Percentiles rank a stretch among this genome's conserved stretches.
Conservation (phyloP, 441 rosid species). For the Syzygium syzygioides region DNA sequence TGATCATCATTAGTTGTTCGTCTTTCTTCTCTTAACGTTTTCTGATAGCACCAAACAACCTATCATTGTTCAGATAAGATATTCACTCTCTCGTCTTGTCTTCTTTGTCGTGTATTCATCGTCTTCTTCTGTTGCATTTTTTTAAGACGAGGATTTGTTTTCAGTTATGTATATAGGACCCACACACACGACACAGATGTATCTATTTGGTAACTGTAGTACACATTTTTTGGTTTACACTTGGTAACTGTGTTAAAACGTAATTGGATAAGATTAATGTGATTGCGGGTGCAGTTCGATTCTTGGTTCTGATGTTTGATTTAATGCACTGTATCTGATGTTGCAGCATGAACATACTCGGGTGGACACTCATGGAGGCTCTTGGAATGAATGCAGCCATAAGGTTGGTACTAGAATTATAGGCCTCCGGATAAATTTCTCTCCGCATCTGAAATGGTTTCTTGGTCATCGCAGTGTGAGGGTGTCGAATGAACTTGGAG, state of each 20-base stretch:
- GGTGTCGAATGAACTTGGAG: slow-evolving; percentile 77
- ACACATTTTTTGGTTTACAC: not conserved
- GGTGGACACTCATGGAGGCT: slow-evolving; percentile 63
- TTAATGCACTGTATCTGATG: not conserved
- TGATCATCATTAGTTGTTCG: not conserved
- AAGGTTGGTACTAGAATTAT: slow-evolving; percentile 29
- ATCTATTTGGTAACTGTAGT: not conserved
- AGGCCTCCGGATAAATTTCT: not conserved
- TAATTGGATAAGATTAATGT: not conserved
- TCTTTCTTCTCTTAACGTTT: not conserved
- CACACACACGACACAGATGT: not conserved
- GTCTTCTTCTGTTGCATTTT: not conserved
- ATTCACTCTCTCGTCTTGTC: not conserved
- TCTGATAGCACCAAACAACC: not conserved
- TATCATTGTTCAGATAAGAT: not conserved
- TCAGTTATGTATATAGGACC: not conserved
- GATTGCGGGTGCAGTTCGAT: not conserved
- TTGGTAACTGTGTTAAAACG: not conserved
- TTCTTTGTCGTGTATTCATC: not conserved
- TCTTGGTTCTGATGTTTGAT: not conserved
- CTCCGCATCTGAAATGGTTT: not conserved
- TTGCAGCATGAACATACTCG: slow-evolving; percentile 67
- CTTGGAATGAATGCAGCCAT: slow-evolving; percentile 71
- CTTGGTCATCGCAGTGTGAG: slow-evolving; percentile 44
- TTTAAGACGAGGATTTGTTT: not conserved